Evolutionary conservation across 805 yeast species (phyloP).

Genomic region (Candida endomychidarum): DNA sequence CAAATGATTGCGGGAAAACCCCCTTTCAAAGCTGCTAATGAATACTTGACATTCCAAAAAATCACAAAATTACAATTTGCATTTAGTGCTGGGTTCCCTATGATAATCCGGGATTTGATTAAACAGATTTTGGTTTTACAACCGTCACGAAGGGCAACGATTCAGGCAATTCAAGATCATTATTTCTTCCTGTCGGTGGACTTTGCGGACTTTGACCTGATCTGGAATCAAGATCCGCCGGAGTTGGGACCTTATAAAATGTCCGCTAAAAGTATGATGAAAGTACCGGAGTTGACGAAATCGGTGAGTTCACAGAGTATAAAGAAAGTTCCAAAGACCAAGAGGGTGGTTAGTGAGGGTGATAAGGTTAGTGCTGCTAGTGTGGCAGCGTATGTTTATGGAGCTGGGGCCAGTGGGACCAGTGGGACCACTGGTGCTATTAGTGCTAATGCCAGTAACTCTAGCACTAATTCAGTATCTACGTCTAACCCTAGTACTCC

Average conservation of each 20-base stretch:
- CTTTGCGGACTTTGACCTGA: slow-evolving; percentile 61
- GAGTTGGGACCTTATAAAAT: slow-evolving; percentile 70
- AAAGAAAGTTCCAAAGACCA: slow-evolving; percentile 6
- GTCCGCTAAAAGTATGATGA: slow-evolving; percentile 76
- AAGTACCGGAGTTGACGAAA: slow-evolving; percentile 48
- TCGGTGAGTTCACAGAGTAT: slow-evolving; percentile 15
- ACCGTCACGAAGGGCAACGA: slow-evolving; percentile 63
- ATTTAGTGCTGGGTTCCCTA: slow-evolving; percentile 64
- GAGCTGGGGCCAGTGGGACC: no score
- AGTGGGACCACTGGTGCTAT: no score
- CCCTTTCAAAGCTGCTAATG: slow-evolving; percentile 82
- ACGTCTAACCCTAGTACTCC: no score
- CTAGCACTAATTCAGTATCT: no score
- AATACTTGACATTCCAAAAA: slow-evolving; percentile 78
- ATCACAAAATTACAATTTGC: slow-evolving; percentile 79
- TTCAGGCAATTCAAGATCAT: slow-evolving; percentile 60
- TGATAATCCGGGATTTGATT: slow-evolving; percentile 61
- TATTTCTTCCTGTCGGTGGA: slow-evolving; percentile 68
- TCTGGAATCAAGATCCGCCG: slow-evolving; percentile 73
- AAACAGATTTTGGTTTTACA: slow-evolving; percentile 65
- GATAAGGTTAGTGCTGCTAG: slow-evolving; percentile 34
- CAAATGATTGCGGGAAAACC: slow-evolving; percentile 70
- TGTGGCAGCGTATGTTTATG: slow-evolving; percentile 40
- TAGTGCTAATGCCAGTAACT: no score
- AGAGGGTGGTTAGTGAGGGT: slow-evolving; percentile 15